Evolutionary conservation across 2,329 filamentous ascomycete genomes (phyloP).

Genomic region (Colletotrichum australisinense): DNA sequence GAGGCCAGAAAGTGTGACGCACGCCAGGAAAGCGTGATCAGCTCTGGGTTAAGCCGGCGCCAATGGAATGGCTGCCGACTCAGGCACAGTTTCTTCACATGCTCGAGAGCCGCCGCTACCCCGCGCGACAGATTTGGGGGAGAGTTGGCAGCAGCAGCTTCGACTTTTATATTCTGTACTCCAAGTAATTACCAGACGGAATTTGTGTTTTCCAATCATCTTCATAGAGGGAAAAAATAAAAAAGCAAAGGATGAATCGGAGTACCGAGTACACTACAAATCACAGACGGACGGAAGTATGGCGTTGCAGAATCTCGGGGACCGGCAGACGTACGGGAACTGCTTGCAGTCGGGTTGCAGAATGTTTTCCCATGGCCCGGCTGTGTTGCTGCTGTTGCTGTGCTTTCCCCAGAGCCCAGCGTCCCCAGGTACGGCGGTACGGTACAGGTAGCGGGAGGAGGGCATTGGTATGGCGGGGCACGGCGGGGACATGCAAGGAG

Average conservation of each 20-base stretch:
- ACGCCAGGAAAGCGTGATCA: slow-evolving; percentile 24
- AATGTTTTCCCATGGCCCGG: slow-evolving; percentile 23
- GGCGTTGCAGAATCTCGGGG: slow-evolving; percentile 17
- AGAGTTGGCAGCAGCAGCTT: neutral
- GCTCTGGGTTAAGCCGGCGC: slow-evolving; percentile 11
- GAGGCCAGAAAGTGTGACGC: slow-evolving; percentile 21
- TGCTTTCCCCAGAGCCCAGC: neutral
- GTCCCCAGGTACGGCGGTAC: neutral
- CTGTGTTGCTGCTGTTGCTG: neutral
- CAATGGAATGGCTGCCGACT: slow-evolving; percentile 22
- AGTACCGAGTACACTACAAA: neutral
- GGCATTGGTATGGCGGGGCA: slow-evolving; percentile 28
- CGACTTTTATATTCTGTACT: neutral
- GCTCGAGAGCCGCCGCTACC: slow-evolving; percentile 15
- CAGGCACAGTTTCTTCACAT: slow-evolving; percentile 31
- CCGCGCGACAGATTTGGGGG: slow-evolving; percentile 12
- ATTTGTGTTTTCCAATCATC: neutral
- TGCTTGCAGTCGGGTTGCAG: slow-evolving; percentile 10
- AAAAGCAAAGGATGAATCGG: neutral
- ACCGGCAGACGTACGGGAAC: slow-evolving; percentile 26
- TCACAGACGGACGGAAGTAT: neutral
- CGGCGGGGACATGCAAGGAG: slow-evolving; percentile 35
- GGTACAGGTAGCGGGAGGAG: slow-evolving; percentile 1
- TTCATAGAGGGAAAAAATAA: neutral
- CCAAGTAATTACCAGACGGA: neutral